Percentiles rank a stretch among this genome's conserved stretches.
These are phyloP conservation scores for Pezicula radicicola DNA, from an alignment of 2,329 filamentous ascomycete species.

Conservation along the genomic window DNA sequence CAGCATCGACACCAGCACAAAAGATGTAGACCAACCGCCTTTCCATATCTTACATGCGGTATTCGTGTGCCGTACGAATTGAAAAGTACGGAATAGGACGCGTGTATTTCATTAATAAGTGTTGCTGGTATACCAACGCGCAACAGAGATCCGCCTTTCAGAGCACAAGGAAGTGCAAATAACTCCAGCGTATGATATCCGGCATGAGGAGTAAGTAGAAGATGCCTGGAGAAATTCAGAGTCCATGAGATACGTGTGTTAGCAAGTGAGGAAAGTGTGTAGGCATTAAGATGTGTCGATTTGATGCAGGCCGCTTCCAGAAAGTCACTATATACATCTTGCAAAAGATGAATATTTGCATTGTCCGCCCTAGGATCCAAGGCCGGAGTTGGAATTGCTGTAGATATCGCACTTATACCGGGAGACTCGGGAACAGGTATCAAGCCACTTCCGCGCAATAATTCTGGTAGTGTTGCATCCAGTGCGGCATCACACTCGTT, in stretches of 20 bases:
- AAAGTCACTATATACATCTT: background rate
- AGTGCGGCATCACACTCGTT: background rate
- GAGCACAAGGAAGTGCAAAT: conserved; percentile 3
- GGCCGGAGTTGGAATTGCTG: background rate
- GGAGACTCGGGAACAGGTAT: background rate
- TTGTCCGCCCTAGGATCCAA: background rate
- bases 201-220: background rate
- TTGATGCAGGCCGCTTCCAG: conserved; percentile 2
- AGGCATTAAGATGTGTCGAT: conserved; percentile 1
- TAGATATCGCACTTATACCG: background rate
- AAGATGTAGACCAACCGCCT: background rate
- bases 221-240: conserved; percentile 3
- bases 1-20: conserved; percentile 5
- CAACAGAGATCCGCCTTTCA: background rate
- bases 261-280: conserved; percentile 1
- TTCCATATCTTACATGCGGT: background rate
- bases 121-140: conserved; percentile 1
- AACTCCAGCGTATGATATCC: conserved; percentile 1
- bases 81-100: conserved; percentile 3
- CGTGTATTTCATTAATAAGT: conserved; percentile 3
- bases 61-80: background rate
- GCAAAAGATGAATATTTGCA: background rate
- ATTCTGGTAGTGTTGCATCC: background rate
- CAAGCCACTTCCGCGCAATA: background rate
- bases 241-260: conserved; percentile 5